Evolutionary conservation across 495 filamentous ascomycete genomes (phyloP), one percentile per base, ranked within the genome.

Genomic region (Penicillium daleae): DNA sequence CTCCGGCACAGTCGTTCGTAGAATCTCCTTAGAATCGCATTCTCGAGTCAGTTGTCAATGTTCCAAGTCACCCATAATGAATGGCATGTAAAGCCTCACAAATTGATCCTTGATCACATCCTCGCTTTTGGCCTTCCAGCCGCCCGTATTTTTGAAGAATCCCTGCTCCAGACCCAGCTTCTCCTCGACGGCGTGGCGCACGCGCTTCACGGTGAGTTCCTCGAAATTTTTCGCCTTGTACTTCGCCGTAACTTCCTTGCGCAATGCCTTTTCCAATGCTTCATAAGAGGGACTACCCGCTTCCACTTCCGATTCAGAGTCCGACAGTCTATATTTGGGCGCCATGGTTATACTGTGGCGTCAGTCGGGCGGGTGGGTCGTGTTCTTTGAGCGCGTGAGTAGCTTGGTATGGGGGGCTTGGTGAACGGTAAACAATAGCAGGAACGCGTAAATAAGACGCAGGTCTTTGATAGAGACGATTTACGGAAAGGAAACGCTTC

Each of bases 81-180:
- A 29, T 8, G 12, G 27, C 15, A 54, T 27, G 35, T 33, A 46
- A n/a, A 62, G 51, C 79, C 87, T 69, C 81, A 96, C 93, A 57
- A 90, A 83, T 73, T 87, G 85, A 17, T 84, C 80, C 60, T 83
- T 81, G 57, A 97, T 92, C 31, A 96, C 70, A 19, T 81, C 66
- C 60, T 96, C 92, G 75, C 92, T 96, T 65, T 83, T 84, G n/a
- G 78, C 71, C 67, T 95, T 96, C 95, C 94, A 97, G 19, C 82
- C 72, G 4, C 65, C 72, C 44, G 84, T 74, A 26, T 60, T 72
- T 65, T 87, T 91, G 68, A 96, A 87, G 67, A 91, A 97, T 0
- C 85, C 90, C 5, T 83, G 77, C 3, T 83, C 81, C 1, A 99
- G 82, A 27, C 75, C 80, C 7, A 93, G 73, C 46, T 87, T 71